Percentiles rank a stretch among this genome's conserved stretches.
Conservation (phyloP, 441 rosid genomes). For the Omphalea diandra region DNA sequence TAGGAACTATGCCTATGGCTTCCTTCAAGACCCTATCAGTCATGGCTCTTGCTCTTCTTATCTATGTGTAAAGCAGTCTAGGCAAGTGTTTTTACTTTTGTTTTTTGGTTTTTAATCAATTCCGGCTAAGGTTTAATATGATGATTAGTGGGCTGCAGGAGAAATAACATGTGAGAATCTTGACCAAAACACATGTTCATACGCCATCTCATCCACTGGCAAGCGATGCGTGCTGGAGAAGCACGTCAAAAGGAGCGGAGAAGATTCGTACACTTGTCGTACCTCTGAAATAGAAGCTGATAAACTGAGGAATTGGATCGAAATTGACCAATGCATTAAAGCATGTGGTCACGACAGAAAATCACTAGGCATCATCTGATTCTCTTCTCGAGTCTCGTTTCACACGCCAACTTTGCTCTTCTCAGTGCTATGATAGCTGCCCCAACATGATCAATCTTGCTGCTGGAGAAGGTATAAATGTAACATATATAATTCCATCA, state of each 20-base stretch:
- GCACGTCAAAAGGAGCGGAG: no score
- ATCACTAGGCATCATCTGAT: constrained; percentile 75
- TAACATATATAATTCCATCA: constrained; percentile 64
- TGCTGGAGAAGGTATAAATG: constrained; percentile 69
- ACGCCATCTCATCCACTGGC: constrained; percentile 62
- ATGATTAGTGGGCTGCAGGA: constrained; percentile 9
- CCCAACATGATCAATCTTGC: constrained; percentile 82
- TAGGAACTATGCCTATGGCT: constrained; percentile 30
- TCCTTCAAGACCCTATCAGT: constrained; percentile 31
- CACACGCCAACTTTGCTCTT: no score
- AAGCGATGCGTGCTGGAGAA: no score
- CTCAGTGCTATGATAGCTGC: no score
- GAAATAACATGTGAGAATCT: constrained; percentile 61
- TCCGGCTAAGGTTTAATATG: not conserved
- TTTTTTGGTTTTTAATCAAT: not conserved
- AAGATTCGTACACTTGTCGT: no score
- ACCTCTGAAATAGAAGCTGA: no score
- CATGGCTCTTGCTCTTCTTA: constrained; percentile 35
- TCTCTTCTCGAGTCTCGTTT: no score
- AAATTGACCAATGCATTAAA: constrained; percentile 59
- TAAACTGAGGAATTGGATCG: constrained; percentile 57
- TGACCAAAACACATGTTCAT: constrained; percentile 56
- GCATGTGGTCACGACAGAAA: constrained; percentile 70
- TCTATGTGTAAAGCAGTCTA: constrained; percentile 28
- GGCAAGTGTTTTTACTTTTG: constrained; percentile 25